A percentile compares a stretch with the other conserved stretches of the same genome.
phyloP scores from a whole-genome alignment of 371 early-diverging fungal genomes.

The Mortierella sp. region DNA sequence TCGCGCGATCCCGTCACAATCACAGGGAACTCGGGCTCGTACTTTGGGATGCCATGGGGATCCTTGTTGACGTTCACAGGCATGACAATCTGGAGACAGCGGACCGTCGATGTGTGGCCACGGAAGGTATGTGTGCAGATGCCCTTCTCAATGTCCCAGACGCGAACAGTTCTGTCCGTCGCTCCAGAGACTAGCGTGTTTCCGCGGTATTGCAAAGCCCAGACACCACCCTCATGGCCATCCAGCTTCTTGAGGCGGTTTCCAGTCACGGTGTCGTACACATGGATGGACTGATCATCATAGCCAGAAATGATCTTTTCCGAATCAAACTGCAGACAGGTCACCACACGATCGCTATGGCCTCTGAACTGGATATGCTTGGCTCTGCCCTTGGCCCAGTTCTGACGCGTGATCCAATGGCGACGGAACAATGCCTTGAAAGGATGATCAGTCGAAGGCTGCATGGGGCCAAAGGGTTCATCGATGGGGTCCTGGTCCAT shows the following conservation, averaged over 20 bases:
- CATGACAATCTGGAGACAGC: conserved; percentile 91
- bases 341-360: conserved; percentile 88
- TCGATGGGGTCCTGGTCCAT: conserved; percentile 45
- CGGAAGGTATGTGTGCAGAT: conserved; percentile 88
- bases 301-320: conserved; percentile 94
- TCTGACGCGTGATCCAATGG: conserved; percentile 80
- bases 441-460: conserved; percentile 62
- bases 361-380: conserved; percentile 83
- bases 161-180: conserved; percentile 96
- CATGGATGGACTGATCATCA: conserved; percentile 88
- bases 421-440: conserved; percentile 85
- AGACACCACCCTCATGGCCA: conserved; percentile 99
- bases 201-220: conserved; percentile 95
- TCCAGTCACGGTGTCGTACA: conserved; percentile 90
- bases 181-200: conserved; percentile 96
- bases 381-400: conserved; percentile 85
- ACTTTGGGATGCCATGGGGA: conserved; percentile 59
- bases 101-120: conserved; percentile 97
- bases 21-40: conserved; percentile 78
- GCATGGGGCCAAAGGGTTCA: conserved; percentile 44
- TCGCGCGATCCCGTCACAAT: conserved; percentile 98
- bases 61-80: conserved; percentile 75
- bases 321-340: conserved; percentile 95
- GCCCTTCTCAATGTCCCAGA: conserved; percentile 97
- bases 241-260: conserved; percentile 72